A percentile compares a stretch with the other conserved stretches of the same genome.
phyloP scores from a whole-genome alignment of 495 filamentous ascomycete species.

The Lineolata rhizophorae region DNA sequence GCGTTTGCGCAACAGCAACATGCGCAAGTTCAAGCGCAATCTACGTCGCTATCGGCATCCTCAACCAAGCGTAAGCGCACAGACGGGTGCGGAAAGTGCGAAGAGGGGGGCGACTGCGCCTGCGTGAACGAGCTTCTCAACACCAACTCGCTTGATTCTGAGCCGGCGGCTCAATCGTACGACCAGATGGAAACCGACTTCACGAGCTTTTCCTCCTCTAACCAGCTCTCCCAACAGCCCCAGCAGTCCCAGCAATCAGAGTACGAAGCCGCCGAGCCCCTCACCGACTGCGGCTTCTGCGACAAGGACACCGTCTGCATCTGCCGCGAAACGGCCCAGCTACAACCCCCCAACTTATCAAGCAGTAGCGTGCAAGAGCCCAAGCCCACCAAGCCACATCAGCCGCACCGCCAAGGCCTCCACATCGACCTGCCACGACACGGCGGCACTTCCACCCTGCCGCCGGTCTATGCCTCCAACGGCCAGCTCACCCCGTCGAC shows the following conservation, averaged over 20 bases:
- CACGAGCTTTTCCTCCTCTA: neutral
- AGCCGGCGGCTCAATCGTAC: neutral
- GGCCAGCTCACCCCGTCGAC: too few relatives aligned
- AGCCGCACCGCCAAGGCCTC: too few relatives aligned
- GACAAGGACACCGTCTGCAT: neutral
- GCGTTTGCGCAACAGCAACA: neutral
- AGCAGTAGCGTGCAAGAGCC: neutral
- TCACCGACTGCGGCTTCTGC: conserved; percentile 1
- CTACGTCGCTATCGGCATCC: too few relatives aligned
- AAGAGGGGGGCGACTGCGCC: neutral
- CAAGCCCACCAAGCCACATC: neutral
- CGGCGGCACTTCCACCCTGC: too few relatives aligned
- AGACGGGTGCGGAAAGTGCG: neutral
- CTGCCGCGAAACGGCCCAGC: neutral
- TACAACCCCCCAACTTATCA: too few relatives aligned
- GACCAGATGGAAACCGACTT: neutral
- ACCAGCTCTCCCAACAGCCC: neutral
- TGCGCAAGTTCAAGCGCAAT: too few relatives aligned
- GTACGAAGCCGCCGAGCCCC: neutral
- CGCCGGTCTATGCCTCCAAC: neutral
- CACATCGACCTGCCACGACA: too few relatives aligned
- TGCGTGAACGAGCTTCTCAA: neutral
- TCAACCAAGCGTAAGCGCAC: neutral
- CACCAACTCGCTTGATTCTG: neutral
- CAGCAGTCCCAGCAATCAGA: neutral